Evolutionary conservation across 1,284 basidiomycete species (phyloP), one percentile per base, ranked within the genome.

Genomic region (Cryptococcus neoformans): DNA sequence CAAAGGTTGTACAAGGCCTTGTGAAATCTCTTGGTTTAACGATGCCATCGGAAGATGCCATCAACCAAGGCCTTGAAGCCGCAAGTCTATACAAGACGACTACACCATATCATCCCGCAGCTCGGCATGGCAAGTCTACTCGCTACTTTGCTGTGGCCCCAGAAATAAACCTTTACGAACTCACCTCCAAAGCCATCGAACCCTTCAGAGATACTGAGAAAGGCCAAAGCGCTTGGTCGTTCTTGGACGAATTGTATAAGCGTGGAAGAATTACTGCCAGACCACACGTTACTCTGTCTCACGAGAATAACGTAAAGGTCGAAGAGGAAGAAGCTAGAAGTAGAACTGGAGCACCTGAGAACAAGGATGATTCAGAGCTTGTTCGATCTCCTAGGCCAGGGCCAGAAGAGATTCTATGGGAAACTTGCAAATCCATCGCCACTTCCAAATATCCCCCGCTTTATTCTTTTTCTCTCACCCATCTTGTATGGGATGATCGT

Each of bases 261-360:
- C 73, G 75, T 0, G 69, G 80, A 3, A 81, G 91, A 11, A 71
- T 95, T 17, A 77, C 83, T 3, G 65, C 73, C 11, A 76, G 81
- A 4, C 92, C 94, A 1, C 95, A 99, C 73, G 80, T 97, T 54
- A 98, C 95, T 0, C 79, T 98, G 53, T 85, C 88, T 7, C 95
- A 99, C 73, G 76, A 78, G 60, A 87, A 86, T 34, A 73, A 77
- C 28, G 79, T 88, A 4, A 80, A 81, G 44, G 61, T 53, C 4
- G 72, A 75, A 4, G 78, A 56, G 5, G 83, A 82, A 42, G 21
- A 36, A 36, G 35, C 12, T 14, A 28, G 42, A 2, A 10, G 5
- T 35, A 11, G 16, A 5, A 40, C n/a, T 14, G 34, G 38, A 28
- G 45, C 36, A 17, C 54, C 10, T 11, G 44, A 50, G 4, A 38